Evolutionary conservation across 2,329 filamentous ascomycete species (phyloP), one percentile per base, ranked within the genome.

Genomic region (Macroventuria anomochaeta): DNA sequence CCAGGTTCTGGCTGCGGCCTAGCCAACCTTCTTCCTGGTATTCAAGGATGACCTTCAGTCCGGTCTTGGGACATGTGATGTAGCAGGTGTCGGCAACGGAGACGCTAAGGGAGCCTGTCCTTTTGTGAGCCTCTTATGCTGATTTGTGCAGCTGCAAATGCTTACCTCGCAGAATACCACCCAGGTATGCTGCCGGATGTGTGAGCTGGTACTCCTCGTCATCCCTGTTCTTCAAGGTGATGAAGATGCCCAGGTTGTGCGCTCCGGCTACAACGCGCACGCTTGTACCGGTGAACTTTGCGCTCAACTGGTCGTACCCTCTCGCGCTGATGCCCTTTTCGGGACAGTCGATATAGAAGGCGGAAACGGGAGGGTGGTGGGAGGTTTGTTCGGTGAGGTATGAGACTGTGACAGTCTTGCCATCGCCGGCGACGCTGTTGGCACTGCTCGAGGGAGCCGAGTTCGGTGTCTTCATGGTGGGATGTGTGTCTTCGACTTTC

Each of bases 331-430:
- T 84, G 23, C 93, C 95, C 71, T 91, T 93, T 63, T 96, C 90
- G 0, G 93, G 92, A 71, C 95, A 99, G 70, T 92, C 88, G 60
- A 97, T 88, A 74, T 90, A 93, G 76, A 96, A 99, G 12, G 95
- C 95, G 64, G 93, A 97, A 62, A 99, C 93, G 8, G 95, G 95
- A 28, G 95, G 95, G 76, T 99, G 95, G 69, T 99, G 95, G 7
- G 92, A 97, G 7, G 95, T 99, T 78, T 99, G 95, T 77, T 99
- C 95, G 21, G 95, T 97, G 56, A 99, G 82, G 73, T 96, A 99
- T 8, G 92, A 96, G 64, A 99, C 85, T 64, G 88, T 90, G 64
- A 96, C 83, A 23, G 81, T 83, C 63, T 77, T 76, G 71, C 74
- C 72, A 69, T 74, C 66, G 65, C 70, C 62, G 55, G 67, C 59